phyloP scores from a whole-genome alignment of 148 eudicot species.

The Rhododendron kiyosumense region DNA sequence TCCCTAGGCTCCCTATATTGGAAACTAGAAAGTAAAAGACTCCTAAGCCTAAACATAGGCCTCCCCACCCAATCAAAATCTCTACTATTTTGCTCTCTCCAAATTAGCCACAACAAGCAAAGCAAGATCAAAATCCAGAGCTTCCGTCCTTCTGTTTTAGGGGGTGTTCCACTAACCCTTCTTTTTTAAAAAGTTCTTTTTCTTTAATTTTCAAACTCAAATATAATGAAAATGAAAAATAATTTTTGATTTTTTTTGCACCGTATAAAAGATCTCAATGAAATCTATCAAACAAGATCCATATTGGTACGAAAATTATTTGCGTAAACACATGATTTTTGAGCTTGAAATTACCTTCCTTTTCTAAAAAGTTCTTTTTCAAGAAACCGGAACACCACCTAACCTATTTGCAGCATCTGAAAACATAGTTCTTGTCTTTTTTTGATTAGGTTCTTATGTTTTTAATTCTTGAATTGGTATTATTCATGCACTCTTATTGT shows the following conservation, averaged over 20 bases:
- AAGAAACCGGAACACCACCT: no score
- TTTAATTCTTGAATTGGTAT: neutral
- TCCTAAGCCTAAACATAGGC: neutral
- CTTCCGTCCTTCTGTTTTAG: neutral
- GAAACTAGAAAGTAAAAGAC: neutral
- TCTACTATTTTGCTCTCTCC: neutral
- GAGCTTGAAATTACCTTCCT: no score
- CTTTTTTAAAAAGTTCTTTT: no score
- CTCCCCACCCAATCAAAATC: neutral
- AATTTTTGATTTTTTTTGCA: no score
- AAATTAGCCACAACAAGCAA: neutral
- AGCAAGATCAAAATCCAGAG: neutral
- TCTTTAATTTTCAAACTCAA: no score
- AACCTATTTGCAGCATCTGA: neutral
- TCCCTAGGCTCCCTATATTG: neutral
- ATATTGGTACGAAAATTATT: no score
- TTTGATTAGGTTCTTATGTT: neutral
- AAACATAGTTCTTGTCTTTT: neutral
- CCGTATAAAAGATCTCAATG: no score
- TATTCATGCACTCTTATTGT: neutral
- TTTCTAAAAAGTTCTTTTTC: no score
- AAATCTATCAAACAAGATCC: no score
- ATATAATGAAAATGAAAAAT: no score
- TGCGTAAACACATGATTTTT: no score
- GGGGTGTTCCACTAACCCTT: no score